Evolutionary conservation across 345 rosid species (phyloP).

Genomic region (Hibiscus syriacus): DNA sequence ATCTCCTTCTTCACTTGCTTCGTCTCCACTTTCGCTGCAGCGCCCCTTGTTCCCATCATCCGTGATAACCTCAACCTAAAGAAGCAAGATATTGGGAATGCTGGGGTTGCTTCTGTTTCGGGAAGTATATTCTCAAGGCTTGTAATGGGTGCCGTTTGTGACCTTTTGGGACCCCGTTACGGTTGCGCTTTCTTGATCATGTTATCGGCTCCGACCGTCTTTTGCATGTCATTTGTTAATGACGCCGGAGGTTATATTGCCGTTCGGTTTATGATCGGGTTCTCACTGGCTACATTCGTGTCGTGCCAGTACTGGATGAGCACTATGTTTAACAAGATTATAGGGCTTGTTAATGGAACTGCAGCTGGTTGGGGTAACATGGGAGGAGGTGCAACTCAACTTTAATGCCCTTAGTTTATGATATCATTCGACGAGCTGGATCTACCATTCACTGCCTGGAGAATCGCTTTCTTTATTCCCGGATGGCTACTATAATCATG

Average conservation of each 20-base stretch:
- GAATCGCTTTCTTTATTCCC: conserved; percentile 76
- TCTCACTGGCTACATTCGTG: conserved; percentile 1
- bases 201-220: neutral
- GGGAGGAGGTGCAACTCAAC: conserved; percentile 10
- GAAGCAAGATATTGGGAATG: neutral
- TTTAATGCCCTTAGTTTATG: conserved; percentile 3
- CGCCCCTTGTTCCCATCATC: conserved; percentile 5
- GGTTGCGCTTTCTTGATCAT: neutral
- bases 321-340: conserved; percentile 3
- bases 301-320: conserved; percentile 6
- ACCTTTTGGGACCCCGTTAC: neutral
- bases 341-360: conserved; percentile 3
- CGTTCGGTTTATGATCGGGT: conserved; percentile 2
- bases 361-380: conserved; percentile 4
- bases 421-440: neutral
- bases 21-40: neutral
- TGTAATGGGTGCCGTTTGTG: conserved; percentile 1
- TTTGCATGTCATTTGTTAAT: conserved; percentile 3
- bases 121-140: neutral
- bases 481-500: conserved; percentile 61
- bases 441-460: conserved; percentile 75
- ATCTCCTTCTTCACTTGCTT: conserved; percentile 5
- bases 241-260: neutral
- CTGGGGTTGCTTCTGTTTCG: conserved; percentile 1
- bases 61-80: neutral